phyloP scores from a whole-genome alignment of 495 filamentous ascomycete species.

The Parathielavia appendiculata region DNA sequence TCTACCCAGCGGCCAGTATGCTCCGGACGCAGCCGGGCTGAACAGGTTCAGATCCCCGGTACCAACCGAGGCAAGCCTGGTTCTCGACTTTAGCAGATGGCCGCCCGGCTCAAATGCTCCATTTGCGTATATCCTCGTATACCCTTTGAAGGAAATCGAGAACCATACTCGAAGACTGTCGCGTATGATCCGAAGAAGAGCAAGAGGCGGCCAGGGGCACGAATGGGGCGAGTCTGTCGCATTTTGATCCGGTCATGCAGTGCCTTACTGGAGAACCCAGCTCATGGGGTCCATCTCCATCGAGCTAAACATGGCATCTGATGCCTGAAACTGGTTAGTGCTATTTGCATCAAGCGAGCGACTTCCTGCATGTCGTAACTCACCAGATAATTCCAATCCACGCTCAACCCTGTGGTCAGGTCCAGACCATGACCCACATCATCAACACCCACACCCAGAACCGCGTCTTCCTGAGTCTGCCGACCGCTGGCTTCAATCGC shows the following conservation, averaged over 20 bases:
- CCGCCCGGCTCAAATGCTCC: no score
- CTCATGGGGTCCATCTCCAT: not conserved
- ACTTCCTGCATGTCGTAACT: not conserved
- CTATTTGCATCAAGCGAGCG: not conserved
- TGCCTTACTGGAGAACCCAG: slow-evolving; percentile 4
- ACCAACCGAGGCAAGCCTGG: no score
- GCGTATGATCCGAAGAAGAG: no score
- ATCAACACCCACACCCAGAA: slow-evolving; percentile 17
- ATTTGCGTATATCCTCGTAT: no score
- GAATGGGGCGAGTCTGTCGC: no score
- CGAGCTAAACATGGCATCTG: not conserved
- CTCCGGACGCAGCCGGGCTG: no score
- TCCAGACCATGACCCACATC: not conserved
- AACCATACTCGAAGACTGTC: no score
- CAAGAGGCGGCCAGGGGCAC: no score
- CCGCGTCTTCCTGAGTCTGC: not conserved
- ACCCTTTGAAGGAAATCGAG: no score
- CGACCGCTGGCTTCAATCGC: slow-evolving; percentile 18
- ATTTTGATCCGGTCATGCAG: not conserved
- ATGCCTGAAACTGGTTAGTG: not conserved
- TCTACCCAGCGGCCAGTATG: no score
- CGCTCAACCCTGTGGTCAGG: not conserved
- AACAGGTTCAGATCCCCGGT: no score
- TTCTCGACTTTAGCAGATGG: no score
- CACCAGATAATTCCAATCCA: slow-evolving; percentile 12